Conservation (phyloP, 2,329 filamentous ascomycete species). For the Aspergillus carbonarius region DNA sequence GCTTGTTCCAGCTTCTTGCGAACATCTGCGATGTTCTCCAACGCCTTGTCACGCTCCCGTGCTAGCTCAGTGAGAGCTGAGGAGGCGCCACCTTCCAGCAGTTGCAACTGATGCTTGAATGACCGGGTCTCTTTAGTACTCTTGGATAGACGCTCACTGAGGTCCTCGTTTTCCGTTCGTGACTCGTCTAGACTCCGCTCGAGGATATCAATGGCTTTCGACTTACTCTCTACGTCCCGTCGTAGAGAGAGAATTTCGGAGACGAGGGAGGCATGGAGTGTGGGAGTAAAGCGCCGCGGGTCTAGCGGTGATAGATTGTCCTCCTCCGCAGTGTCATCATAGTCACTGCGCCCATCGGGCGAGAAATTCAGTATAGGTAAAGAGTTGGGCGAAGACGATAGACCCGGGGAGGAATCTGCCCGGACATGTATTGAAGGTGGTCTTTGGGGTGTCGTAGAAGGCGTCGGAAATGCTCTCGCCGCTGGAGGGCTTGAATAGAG, state of each 20-base stretch:
- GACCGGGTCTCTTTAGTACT: constrained; percentile 75
- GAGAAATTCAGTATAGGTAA: constrained; percentile 47
- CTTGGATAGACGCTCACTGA: constrained; percentile 62
- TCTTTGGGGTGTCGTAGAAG: constrained; percentile 62
- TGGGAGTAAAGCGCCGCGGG: constrained; percentile 90
- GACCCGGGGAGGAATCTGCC: constrained; percentile 49
- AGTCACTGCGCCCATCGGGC: constrained; percentile 38
- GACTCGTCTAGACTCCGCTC: constrained; percentile 71
- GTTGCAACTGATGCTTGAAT: constrained; percentile 78
- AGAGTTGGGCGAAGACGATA: constrained; percentile 59
- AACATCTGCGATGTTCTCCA: constrained; percentile 69
- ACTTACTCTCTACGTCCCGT: constrained; percentile 87
- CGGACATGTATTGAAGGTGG: constrained; percentile 38
- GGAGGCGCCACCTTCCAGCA: constrained; percentile 83
- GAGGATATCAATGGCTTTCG: constrained; percentile 79
- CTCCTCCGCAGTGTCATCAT: constrained; percentile 46
- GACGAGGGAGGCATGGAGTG: constrained; percentile 88
- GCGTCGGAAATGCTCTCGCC: constrained; percentile 64
- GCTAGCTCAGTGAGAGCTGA: constrained; percentile 81
- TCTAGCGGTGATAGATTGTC: constrained; percentile 76
- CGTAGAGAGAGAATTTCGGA: constrained; percentile 87
- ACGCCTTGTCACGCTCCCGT: constrained; percentile 80
- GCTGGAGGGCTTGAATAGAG: constrained; percentile 57
- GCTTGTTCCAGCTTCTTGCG: constrained; percentile 73
- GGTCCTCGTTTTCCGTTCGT: constrained; percentile 70